Evolutionary conservation across 768 basidiomycete species (phyloP).

Genomic region (Phylloporus scabripes): DNA sequence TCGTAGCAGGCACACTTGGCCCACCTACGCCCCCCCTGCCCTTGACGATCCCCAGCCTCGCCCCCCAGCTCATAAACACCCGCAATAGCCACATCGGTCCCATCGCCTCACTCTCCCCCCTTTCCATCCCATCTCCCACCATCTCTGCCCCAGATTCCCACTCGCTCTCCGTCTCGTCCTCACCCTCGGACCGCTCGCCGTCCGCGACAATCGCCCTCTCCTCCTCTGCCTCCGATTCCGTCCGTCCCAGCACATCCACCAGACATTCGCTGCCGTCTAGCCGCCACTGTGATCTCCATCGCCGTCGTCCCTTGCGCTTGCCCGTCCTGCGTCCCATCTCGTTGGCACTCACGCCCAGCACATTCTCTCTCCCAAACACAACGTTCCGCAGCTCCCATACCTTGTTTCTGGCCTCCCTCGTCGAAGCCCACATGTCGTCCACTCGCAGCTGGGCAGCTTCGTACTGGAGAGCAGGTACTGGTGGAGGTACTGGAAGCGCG

Average conservation of each 20-base stretch:
- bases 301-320: slow-evolving; percentile 50
- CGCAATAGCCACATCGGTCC: slow-evolving; percentile 73
- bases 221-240: slow-evolving; percentile 73
- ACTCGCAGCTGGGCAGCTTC: slow-evolving; percentile 66
- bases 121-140: slow-evolving; percentile 16
- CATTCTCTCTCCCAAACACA: slow-evolving; percentile 61
- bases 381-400: slow-evolving; percentile 61
- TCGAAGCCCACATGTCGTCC: slow-evolving; percentile 62
- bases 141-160: slow-evolving; percentile 21
- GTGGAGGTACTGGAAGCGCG: slow-evolving; percentile 18
- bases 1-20: slow-evolving; percentile 10
- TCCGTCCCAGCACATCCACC: slow-evolving; percentile 65
- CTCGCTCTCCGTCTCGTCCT: slow-evolving; percentile 28
- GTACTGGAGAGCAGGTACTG: slow-evolving; percentile 50
- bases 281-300: slow-evolving; percentile 49
- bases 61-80: slow-evolving; percentile 75
- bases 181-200: slow-evolving; percentile 28
- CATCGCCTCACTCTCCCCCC: slow-evolving; percentile 52
- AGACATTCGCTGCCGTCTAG: slow-evolving; percentile 56
- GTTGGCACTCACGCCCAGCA: slow-evolving; percentile 38
- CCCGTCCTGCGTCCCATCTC: slow-evolving; percentile 26
- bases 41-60: slow-evolving; percentile 47
- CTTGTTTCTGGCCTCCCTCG: slow-evolving; percentile 53
- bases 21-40: slow-evolving; percentile 18
- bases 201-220: slow-evolving; percentile 39